Percentiles rank a stretch among this genome's conserved stretches.
Evolutionary conservation across 306 rosid genomes (phyloP).

Genomic region (Castanopsis chinensis): DNA sequence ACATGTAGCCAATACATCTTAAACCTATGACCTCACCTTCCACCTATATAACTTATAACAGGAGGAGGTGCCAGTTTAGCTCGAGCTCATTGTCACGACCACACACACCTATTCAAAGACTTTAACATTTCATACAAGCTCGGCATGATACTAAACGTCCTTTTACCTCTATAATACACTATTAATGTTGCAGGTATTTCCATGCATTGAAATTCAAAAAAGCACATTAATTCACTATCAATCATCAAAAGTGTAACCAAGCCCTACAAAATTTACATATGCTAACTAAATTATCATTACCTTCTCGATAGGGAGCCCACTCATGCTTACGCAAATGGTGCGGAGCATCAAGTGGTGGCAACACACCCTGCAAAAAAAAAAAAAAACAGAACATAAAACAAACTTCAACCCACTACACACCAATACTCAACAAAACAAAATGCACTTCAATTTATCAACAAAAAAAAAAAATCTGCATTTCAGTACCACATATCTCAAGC

Average conservation of each 20-base stretch:
- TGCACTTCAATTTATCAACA: conserved; percentile 18
- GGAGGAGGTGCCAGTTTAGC: no score
- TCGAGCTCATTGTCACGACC: no score
- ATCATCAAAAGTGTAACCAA: not conserved
- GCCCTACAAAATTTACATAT: not conserved
- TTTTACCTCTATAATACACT: not conserved
- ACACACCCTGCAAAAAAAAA: conserved; percentile 60
- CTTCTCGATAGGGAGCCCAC: conserved; percentile 88
- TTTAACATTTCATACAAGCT: not conserved
- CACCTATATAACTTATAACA: no score
- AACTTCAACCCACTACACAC: conserved; percentile 5
- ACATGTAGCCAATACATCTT: fast-evolving
- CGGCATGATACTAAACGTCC: not conserved
- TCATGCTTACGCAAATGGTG: conserved; percentile 97
- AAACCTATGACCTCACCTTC: fast-evolving
- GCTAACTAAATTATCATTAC: conserved; percentile 29
- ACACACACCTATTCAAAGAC: not conserved
- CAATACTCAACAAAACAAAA: conserved; percentile 14
- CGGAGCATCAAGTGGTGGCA: conserved; percentile 98
- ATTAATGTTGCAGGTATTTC: not conserved
- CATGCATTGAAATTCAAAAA: not conserved
- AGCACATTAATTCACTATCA: not conserved
- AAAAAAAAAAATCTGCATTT: not conserved
- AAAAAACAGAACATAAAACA: not conserved
- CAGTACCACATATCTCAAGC: conserved; percentile 81